Percentiles rank a stretch among this genome's conserved stretches.
phyloP scores from a whole-genome alignment of 2,329 filamentous ascomycete species.

The Aspergillus sergii region DNA sequence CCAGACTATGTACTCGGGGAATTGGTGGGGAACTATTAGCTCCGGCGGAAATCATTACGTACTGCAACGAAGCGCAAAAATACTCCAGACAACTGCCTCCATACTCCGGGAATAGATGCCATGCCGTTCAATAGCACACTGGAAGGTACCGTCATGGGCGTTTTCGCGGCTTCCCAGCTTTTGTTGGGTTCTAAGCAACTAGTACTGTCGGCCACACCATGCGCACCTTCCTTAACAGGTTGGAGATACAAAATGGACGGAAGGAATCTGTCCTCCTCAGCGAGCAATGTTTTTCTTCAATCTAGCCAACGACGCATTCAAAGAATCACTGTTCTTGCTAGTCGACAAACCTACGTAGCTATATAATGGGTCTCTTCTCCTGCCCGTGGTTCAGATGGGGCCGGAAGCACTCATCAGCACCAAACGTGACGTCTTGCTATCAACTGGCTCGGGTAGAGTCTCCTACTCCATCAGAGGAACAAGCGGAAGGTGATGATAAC shows the following conservation, averaged over 20 bases:
- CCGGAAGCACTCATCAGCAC: background rate
- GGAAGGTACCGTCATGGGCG: background rate
- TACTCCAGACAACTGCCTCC: background rate
- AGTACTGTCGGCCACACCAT: background rate
- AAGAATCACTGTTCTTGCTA: background rate
- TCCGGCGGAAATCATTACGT: background rate
- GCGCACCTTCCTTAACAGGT: background rate
- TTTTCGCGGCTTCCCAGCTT: background rate
- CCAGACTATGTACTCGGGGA: background rate
- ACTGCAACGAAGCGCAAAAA: background rate
- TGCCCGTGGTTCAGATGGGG: conserved; percentile 9
- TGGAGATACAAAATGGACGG: background rate
- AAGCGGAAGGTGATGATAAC: conserved; percentile 19
- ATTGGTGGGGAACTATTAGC: background rate
- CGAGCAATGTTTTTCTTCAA: background rate
- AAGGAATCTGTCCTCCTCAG: background rate
- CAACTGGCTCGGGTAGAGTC: background rate
- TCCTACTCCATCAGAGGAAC: conserved; percentile 1
- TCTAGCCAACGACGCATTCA: background rate
- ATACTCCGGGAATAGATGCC: background rate
- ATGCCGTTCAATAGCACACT: background rate
- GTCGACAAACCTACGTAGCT: background rate
- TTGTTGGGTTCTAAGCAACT: background rate
- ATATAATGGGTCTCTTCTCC: conserved; percentile 8
- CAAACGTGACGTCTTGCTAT: background rate